These are phyloP conservation scores for Gillenia trifoliata DNA, from an alignment of 306 rosid species.

Conservation along the genomic window DNA sequence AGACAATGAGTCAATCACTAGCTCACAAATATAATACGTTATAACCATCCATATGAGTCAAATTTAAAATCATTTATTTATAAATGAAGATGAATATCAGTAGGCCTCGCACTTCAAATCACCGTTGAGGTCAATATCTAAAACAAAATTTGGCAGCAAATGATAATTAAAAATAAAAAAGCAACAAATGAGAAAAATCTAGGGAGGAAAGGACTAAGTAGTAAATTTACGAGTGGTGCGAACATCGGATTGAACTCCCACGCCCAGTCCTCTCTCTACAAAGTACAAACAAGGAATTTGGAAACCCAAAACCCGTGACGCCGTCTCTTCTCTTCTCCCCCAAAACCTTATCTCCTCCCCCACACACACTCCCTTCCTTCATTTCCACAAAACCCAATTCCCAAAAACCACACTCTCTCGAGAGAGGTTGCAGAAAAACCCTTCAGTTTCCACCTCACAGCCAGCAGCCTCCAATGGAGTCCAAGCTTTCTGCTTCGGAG, in stretches of 20 bases:
- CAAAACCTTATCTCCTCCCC: conserved; percentile 38
- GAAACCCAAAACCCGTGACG: conserved; percentile 8
- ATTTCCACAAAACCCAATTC: not conserved
- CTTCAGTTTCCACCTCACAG: not conserved
- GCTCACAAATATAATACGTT: too few species aligned
- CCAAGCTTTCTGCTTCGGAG: conserved; percentile 23
- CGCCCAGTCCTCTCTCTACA: not conserved
- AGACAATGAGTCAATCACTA: too few species aligned
- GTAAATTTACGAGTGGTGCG: not conserved
- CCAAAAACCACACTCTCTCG: not conserved
- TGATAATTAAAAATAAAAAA: too few species aligned
- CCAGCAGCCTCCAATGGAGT: conserved; percentile 33
- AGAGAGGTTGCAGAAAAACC: not conserved
- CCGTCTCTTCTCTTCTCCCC: not conserved
- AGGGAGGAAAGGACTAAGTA: not conserved
- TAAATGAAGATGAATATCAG: fast-evolving
- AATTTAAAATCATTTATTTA: too few species aligned
- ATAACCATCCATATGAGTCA: too few species aligned
- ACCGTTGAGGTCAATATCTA: too few species aligned
- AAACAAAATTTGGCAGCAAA: too few species aligned
- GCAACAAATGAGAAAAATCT: not conserved
- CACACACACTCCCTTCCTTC: not conserved
- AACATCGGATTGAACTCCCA: conserved; percentile 6
- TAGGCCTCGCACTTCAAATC: too few species aligned
- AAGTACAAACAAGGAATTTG: not conserved